Percentiles rank a stretch among this genome's conserved stretches.
Evolutionary conservation across 192 early-diverging fungal genomes (phyloP).

Genomic region (Rhizophagus sp.): DNA sequence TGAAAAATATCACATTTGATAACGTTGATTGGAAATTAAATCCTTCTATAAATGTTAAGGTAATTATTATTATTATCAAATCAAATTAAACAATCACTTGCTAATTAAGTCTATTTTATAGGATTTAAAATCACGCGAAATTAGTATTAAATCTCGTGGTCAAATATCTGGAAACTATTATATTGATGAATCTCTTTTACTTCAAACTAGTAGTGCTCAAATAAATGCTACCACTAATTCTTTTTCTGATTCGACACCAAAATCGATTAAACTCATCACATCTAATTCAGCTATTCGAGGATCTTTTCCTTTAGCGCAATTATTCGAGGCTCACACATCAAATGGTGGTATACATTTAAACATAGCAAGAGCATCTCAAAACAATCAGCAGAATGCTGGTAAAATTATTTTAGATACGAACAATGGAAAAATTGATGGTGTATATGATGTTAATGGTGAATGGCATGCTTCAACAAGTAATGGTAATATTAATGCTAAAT

Average conservation of each 20-base stretch:
- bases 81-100: neutral
- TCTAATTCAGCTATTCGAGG: neutral
- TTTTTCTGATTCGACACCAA: neutral
- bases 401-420: neutral
- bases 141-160: neutral
- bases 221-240: neutral
- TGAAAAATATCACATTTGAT: neutral
- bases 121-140: neutral
- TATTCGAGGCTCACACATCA: neutral
- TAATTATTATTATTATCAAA: neutral
- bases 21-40: neutral
- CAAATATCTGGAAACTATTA: neutral
- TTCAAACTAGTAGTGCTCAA: neutral
- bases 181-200: neutral
- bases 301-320: neutral
- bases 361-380: neutral
- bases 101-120: neutral
- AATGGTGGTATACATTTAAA: neutral
- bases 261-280: neutral
- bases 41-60: neutral
- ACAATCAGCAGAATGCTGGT: too few species aligned
- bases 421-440: conserved; percentile 14
- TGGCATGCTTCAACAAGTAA: conserved; percentile 8
- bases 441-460: conserved; percentile 4
- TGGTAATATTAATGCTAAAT: neutral